Conservation (phyloP, 73 alveolate species). For the Uronychia setigera region DNA sequence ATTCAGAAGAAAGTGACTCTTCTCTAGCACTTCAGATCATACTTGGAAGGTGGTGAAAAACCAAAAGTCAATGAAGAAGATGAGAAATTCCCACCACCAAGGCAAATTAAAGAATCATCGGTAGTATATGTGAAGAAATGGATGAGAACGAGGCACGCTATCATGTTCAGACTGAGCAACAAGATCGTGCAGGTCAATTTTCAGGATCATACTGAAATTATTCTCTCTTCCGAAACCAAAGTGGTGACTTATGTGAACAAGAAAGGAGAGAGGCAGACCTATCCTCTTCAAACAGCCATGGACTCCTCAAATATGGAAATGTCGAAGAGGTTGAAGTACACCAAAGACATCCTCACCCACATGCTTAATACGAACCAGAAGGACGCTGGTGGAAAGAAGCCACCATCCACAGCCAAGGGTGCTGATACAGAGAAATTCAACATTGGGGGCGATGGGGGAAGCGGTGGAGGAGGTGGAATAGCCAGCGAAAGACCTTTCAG, state of each 20-base stretch:
- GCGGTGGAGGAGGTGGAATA: too few species aligned
- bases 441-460: too few species aligned
- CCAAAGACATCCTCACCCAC: conserved; percentile 89
- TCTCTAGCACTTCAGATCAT: conserved; percentile 90
- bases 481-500: too few species aligned
- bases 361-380: conserved; percentile 57
- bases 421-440: too few species aligned
- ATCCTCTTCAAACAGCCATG: conserved; percentile 90
- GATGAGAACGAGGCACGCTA: conserved; percentile 97
- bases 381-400: too few species aligned
- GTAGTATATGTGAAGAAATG: conserved; percentile 93
- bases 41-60: conserved; percentile 78
- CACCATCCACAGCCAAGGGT: too few species aligned
- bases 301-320: conserved; percentile 91
- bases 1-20: conserved; percentile 93
- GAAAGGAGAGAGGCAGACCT: conserved; percentile 94
- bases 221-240: conserved; percentile 87
- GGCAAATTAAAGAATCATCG: conserved; percentile 27
- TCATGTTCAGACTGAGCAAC: conserved; percentile 95
- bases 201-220: conserved; percentile 96
- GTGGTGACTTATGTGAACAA: conserved; percentile 96
- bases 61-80: conserved; percentile 54
- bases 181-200: conserved; percentile 97
- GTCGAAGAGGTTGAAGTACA: conserved; percentile 96
- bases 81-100: conserved; percentile 2